A percentile compares a stretch with the other conserved stretches of the same genome.
phyloP scores from a whole-genome alignment of 495 filamentous ascomycete genomes.

The Aspergillus avenaceus region DNA sequence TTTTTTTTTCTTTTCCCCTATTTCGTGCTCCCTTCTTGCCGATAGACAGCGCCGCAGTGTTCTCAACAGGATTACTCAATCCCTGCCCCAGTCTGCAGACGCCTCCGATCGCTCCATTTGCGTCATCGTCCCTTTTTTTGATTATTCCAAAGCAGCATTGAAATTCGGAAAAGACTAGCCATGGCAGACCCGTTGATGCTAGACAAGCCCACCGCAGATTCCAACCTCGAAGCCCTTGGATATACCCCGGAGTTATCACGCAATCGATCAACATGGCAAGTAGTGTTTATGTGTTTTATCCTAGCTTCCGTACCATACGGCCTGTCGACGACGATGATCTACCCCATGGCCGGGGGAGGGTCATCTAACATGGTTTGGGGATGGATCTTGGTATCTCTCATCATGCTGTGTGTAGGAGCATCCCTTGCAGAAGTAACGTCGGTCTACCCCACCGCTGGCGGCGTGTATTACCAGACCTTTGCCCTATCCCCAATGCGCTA shows the following conservation, averaged over 20 bases:
- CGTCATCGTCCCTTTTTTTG: background rate
- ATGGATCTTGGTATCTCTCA: constrained; percentile 56
- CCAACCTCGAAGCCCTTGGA: constrained; percentile 36
- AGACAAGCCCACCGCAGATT: constrained; percentile 14
- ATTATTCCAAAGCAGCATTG: too few species aligned
- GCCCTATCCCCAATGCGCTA: constrained; percentile 45
- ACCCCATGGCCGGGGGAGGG: constrained; percentile 54
- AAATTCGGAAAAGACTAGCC: too few species aligned
- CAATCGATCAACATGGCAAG: constrained; percentile 44
- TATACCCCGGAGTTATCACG: constrained; percentile 53
- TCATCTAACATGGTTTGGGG: constrained; percentile 59
- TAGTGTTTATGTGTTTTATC: constrained; percentile 36
- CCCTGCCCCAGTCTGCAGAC: too few species aligned
- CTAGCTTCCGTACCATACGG: constrained; percentile 54
- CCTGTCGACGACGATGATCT: constrained; percentile 56
- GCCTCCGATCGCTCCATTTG: background rate
- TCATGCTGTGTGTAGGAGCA: constrained; percentile 58
- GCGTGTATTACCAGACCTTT: constrained; percentile 66
- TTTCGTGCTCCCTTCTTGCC: background rate
- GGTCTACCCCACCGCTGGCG: constrained; percentile 58
- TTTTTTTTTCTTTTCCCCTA: too few species aligned
- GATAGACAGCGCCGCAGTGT: too few species aligned
- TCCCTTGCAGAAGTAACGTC: constrained; percentile 63
- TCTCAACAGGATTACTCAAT: too few species aligned
- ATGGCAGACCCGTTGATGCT: background rate